Base-by-base conservation (phyloP, 495 filamentous ascomycete species). In the Lophiotrema nucula region DNA sequence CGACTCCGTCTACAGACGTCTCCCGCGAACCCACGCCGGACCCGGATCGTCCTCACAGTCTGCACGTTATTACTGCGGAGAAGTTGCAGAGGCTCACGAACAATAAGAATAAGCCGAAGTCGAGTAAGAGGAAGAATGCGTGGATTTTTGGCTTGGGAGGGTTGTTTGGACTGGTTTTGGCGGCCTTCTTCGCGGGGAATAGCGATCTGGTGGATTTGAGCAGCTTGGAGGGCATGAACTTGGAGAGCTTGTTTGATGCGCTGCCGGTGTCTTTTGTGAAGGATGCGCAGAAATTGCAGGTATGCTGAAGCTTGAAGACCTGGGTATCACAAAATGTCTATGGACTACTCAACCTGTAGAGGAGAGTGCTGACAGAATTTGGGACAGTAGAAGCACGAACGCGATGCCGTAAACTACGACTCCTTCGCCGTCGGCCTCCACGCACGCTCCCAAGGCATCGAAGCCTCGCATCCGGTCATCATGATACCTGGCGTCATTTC, bases 401-500 rank as follows among this genome's bases (percentile, higher is more conserved):
- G 88, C 54, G 92, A 92, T 49, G 84, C 88, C 33, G 81, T 95
- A 58, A 87, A 87, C 65, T 93, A 95, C 68, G 95, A 98, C 77
- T 87, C 92, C 8, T 98, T 98, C 67, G 77, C 90, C 0, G 87
- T 96, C 27, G 93, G 93, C 18, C 67, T 95, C 24, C 86, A 93
- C 58, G 83, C 89, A 37, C 83, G 84, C 31, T 77, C 85, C n/a
- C 85, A 96, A 72, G 93, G 93, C 3, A 73, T 97, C 15, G 65
- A 76, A n/a, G 92, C 87, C 5, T 79, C 86, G 52, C 89, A 96
- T 67, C 91, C 93, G 8, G 86, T 97, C 42, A 86, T 98, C 60
- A 96, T 98, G 92, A 85, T 97, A 39, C 93, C 93, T 8, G 93
- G 93, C 0, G 95, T 97, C 6, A 97, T 97, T 58, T 97, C 93